Evolutionary conservation across 1,284 basidiomycete genomes (phyloP), one percentile per base, ranked within the genome.

Genomic region (Moesziomyces globuligerus): DNA sequence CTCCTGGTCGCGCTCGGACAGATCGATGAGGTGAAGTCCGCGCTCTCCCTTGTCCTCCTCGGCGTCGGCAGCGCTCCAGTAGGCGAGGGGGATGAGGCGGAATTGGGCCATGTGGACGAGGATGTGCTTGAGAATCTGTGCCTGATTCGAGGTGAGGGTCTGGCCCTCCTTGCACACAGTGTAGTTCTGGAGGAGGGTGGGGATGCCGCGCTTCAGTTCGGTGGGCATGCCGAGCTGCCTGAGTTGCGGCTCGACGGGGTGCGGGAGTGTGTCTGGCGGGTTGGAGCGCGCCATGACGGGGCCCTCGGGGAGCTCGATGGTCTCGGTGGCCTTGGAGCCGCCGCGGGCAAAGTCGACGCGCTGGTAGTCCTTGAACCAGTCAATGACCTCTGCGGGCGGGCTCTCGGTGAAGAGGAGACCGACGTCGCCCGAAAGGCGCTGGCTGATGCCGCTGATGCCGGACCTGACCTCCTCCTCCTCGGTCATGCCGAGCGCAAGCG

Each of bases 181-280:
- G 81, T 95, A 94, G 53, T 85, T 86, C 25, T 71, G 70, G 45
- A 89, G 87, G 52, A 98, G 85, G 4, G 90, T 91, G 3, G 96
- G 95, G 2, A 97, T 91, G 56, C 95, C 96, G 71, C 88, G 88
- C 68, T 90, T 88, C 85, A 99, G 88, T 52, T 86, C 87, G 18
- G 95, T 98, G 42, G 89, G 87, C 50, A 99, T 85, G 11, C 96
- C 96, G 26, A 98, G 87, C 81, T 91, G 90, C 55, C 95, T 89
- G 51, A 99, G 86, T 81, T 98, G 94, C 20, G 95, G 93, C 77
- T 99, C 95, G 85, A 98, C 92, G 74, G 92, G 93, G 83, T 97
- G 94, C 25, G 95, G 93, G 83, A 98, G 94, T 1, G 93, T 90
- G 59, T 86, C 86, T 23, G 78, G 79, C 6, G 79, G 78, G 39